Conservation (phyloP, 768 basidiomycete species). For the Paxillus ammoniavirescens region DNA sequence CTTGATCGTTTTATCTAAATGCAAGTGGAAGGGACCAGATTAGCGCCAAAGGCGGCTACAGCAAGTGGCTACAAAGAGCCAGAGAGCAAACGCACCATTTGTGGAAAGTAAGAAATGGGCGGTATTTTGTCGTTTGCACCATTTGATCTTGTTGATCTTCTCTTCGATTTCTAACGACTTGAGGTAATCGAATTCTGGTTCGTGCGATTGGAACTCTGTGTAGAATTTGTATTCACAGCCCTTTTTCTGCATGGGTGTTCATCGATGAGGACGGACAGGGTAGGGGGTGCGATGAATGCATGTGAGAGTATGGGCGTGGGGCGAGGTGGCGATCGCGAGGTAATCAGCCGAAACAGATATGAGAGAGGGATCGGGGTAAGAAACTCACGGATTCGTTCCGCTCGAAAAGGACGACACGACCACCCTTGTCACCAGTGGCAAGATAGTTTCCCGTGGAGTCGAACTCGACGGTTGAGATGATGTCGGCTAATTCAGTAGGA, state of each 20-base stretch:
- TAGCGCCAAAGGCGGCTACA: not conserved
- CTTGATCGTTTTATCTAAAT: constrained; percentile 97
- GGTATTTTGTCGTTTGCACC: constrained; percentile 97
- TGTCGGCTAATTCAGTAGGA: constrained; percentile 73
- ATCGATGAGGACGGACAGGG: constrained; percentile 14
- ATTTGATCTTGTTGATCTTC: constrained; percentile 99
- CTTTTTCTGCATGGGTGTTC: constrained; percentile 72
- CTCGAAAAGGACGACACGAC: constrained; percentile 97
- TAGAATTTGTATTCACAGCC: constrained; percentile 99
- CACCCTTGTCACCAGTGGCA: constrained; percentile 99
- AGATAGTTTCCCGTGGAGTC: constrained; percentile 99
- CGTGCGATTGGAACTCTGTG: constrained; percentile 99
- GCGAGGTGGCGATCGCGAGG: constrained; percentile 25
- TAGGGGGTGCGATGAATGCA: constrained; percentile 11
- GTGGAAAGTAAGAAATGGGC: constrained; percentile 97
- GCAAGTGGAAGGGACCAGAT: constrained; percentile 1
- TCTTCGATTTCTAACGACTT: constrained; percentile 99
- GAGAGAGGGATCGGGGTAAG: constrained; percentile 8
- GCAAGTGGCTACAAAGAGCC: not conserved
- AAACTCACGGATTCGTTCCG: constrained; percentile 88
- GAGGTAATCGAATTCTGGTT: constrained; percentile 99
- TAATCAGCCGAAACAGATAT: constrained; percentile 29
- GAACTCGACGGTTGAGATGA: constrained; percentile 99
- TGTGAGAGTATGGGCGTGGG: constrained; percentile 15
- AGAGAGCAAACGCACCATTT: constrained; percentile 64